Evolutionary conservation across 352 stramenopile genomes (phyloP).

Genomic region (Hyaloperonospora arabidopsidis): DNA sequence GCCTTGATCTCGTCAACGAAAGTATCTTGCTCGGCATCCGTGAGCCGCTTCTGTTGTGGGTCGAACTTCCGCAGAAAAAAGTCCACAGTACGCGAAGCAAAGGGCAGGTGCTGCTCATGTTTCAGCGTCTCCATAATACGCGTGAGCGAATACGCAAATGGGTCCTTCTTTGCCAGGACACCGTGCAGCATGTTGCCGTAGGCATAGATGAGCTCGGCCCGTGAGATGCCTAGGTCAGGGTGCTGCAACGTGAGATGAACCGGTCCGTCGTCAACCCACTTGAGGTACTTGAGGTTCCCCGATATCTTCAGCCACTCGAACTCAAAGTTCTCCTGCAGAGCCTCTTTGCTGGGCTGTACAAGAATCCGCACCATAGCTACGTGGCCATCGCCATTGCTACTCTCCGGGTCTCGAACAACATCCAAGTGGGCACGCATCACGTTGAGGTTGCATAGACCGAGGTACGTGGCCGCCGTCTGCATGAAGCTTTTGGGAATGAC

Average conservation of each 20-base stretch:
- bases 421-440: slow-evolving; percentile 93
- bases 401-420: slow-evolving; percentile 80
- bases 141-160: slow-evolving; percentile 90
- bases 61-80: slow-evolving; percentile 90
- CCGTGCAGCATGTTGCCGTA: slow-evolving; percentile 94
- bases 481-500: slow-evolving; percentile 78
- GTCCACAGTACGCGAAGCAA: slow-evolving; percentile 90
- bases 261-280: slow-evolving; percentile 80
- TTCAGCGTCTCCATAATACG: slow-evolving; percentile 92
- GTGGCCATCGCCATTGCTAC: slow-evolving; percentile 50
- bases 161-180: slow-evolving; percentile 90
- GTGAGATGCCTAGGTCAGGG: slow-evolving; percentile 87
- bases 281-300: slow-evolving; percentile 85
- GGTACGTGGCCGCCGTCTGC: slow-evolving; percentile 76
- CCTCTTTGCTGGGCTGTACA: slow-evolving; percentile 57
- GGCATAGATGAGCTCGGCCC: slow-evolving; percentile 92
- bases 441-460: slow-evolving; percentile 92
- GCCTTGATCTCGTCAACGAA: slow-evolving; percentile 49
- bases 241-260: slow-evolving; percentile 71
- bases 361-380: slow-evolving; percentile 80
- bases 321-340: slow-evolving; percentile 36
- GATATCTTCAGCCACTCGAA: slow-evolving; percentile 81
- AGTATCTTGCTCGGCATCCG: slow-evolving; percentile 36
- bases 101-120: slow-evolving; percentile 82
- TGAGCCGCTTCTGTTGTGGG: slow-evolving; percentile 34